These are phyloP conservation scores for Lactifluus echinatus DNA, from an alignment of 768 basidiomycete species.

Conservation along the genomic window DNA sequence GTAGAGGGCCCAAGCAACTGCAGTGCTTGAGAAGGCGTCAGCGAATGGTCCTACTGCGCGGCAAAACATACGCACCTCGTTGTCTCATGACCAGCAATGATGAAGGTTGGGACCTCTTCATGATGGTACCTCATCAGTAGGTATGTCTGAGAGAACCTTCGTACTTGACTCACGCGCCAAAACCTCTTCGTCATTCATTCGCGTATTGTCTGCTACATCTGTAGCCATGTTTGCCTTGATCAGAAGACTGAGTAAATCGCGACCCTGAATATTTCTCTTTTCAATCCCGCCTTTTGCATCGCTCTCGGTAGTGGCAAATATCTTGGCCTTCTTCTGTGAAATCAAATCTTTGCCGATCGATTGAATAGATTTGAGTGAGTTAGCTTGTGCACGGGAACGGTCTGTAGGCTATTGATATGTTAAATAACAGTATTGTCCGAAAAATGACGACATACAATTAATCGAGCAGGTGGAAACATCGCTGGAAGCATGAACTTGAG, in stretches of 20 bases:
- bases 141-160: neutral
- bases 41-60: neutral
- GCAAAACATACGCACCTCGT: slow-evolving; percentile 31
- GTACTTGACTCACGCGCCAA: slow-evolving; percentile 36
- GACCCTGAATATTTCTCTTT: slow-evolving; percentile 29
- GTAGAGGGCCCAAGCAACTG: slow-evolving; percentile 51
- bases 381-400: neutral
- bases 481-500: neutral
- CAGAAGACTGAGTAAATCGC: slow-evolving; percentile 53
- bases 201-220: slow-evolving; percentile 46
- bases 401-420: slow-evolving; percentile 6
- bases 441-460: slow-evolving; percentile 8
- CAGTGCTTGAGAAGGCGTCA: slow-evolving; percentile 25
- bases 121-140: neutral
- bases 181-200: slow-evolving; percentile 55
- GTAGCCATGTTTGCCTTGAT: slow-evolving; percentile 57
- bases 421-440: too few relatives aligned
- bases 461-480: slow-evolving; percentile 1
- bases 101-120: slow-evolving; percentile 52
- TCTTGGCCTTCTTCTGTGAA: slow-evolving; percentile 28
- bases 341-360: slow-evolving; percentile 27
- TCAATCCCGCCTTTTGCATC: slow-evolving; percentile 26
- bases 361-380: slow-evolving; percentile 15
- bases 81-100: slow-evolving; percentile 54
- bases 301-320: slow-evolving; percentile 25